These are phyloP conservation scores for Bretschneidera sinensis DNA, from an alignment of 345 rosid genomes.

Conservation along the genomic window DNA sequence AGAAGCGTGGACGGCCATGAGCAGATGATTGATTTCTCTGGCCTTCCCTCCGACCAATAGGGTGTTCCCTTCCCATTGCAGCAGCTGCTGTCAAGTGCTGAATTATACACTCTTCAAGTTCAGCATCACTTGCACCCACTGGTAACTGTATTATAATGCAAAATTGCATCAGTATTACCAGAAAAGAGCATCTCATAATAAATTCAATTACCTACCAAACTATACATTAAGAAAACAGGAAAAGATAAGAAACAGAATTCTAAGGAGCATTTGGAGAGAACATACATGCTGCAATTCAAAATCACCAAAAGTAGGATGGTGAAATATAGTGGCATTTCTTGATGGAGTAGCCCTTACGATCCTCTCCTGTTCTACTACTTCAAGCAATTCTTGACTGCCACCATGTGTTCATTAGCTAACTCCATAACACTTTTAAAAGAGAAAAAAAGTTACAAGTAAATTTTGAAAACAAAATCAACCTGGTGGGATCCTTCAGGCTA, in stretches of 20 bases:
- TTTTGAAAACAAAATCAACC: slow-evolving; percentile 27
- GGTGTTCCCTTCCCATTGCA: slow-evolving; percentile 55
- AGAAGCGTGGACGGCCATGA: slow-evolving; percentile 48
- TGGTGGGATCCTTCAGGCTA: slow-evolving; percentile 53
- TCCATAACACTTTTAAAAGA: slow-evolving; percentile 1
- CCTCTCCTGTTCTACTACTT: slow-evolving; percentile 66
- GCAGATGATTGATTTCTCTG: slow-evolving; percentile 46
- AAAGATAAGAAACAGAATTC: background rate
- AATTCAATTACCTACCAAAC: slow-evolving; percentile 5
- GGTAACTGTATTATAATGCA: slow-evolving; percentile 42
- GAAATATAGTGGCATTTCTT: slow-evolving; percentile 54
- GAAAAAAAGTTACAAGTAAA: background rate
- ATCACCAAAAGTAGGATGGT: slow-evolving; percentile 60
- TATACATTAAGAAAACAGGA: background rate
- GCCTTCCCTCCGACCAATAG: slow-evolving; percentile 52
- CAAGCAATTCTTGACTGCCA: slow-evolving; percentile 64
- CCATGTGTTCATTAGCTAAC: slow-evolving; percentile 5
- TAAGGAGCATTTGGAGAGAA: slow-evolving; percentile 7
- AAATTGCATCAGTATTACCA: background rate
- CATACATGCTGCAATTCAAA: slow-evolving; percentile 67
- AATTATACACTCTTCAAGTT: slow-evolving; percentile 72
- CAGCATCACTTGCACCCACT: slow-evolving; percentile 56
- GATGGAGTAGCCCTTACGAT: slow-evolving; percentile 39
- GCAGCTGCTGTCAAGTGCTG: slow-evolving; percentile 75
- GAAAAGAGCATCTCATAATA: background rate